Evolutionary conservation across 31 red algal species (phyloP).

Genomic region (Endocladia muricata): DNA sequence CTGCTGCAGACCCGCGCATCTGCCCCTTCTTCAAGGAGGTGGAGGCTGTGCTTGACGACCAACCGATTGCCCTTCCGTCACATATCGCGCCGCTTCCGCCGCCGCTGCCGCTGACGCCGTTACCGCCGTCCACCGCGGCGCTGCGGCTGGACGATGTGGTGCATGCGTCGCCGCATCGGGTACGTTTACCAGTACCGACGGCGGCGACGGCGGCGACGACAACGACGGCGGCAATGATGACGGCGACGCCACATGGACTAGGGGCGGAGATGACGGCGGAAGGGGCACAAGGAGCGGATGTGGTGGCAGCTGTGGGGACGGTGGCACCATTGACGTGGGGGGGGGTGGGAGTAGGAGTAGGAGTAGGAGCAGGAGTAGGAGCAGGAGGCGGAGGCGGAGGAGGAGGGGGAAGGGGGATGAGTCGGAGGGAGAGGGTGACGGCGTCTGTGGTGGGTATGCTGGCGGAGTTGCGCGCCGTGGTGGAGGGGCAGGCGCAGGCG

Average conservation of each 20-base stretch:
- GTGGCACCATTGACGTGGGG: background rate
- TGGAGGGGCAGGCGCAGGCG: background rate
- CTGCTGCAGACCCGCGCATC: background rate
- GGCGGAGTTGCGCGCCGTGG: background rate
- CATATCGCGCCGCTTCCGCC: background rate
- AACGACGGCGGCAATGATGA: background rate
- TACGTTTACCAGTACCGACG: background rate
- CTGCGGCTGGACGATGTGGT: background rate
- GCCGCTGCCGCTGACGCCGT: background rate
- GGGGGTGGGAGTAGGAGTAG: background rate
- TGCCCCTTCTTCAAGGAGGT: constrained; percentile 37
- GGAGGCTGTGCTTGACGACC: constrained; percentile 6
- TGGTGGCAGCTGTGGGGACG: background rate
- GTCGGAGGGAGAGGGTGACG: background rate
- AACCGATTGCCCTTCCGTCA: constrained; percentile 2
- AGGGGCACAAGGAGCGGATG: background rate
- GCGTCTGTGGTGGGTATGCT: background rate
- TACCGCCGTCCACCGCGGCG: background rate
- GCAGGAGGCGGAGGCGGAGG: background rate
- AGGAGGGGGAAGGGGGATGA: background rate
- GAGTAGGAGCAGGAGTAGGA: background rate
- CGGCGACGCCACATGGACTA: background rate
- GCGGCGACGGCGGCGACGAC: background rate
- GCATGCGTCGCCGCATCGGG: background rate
- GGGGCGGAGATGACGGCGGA: background rate